Percentiles rank a stretch among this genome's conserved stretches.
phyloP scores from a whole-genome alignment of 2,329 filamentous ascomycete species.

The Colletotrichum abscissum region DNA sequence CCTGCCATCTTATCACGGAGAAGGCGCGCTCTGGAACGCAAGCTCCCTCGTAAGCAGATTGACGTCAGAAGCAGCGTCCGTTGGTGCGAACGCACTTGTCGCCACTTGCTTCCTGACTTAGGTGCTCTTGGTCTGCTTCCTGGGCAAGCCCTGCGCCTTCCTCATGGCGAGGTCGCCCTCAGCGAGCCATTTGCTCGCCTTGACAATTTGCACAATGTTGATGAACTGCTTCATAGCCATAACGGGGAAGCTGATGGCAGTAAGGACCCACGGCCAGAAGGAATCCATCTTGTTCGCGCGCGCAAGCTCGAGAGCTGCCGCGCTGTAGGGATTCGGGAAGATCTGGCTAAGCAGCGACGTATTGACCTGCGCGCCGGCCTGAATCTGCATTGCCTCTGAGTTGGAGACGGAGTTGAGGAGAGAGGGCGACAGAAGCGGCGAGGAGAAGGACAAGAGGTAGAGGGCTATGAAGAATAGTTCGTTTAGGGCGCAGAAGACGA shows the following conservation, averaged over 20 bases:
- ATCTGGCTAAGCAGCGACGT: constrained; percentile 77
- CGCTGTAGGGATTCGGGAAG: constrained; percentile 91
- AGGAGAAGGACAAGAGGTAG: constrained; percentile 97
- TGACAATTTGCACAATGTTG: constrained; percentile 93
- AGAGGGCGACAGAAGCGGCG: constrained; percentile 86
- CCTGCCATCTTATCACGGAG: neutral
- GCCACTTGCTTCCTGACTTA: neutral
- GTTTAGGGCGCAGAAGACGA: constrained; percentile 89
- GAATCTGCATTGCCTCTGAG: constrained; percentile 60
- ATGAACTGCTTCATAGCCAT: constrained; percentile 94
- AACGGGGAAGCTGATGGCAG: constrained; percentile 82
- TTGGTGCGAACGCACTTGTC: neutral
- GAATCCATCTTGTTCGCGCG: constrained; percentile 93
- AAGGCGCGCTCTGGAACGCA: neutral
- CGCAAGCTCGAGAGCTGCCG: constrained; percentile 90
- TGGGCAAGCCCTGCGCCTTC: constrained; percentile 62
- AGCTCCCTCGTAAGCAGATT: neutral
- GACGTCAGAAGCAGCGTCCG: neutral
- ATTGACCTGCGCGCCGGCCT: constrained; percentile 77
- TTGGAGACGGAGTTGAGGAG: constrained; percentile 74
- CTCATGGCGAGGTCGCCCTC: constrained; percentile 85
- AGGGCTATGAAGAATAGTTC: constrained; percentile 98
- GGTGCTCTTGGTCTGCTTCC: constrained; percentile 47
- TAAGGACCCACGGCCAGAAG: constrained; percentile 75
- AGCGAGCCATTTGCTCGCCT: constrained; percentile 91